Conservation (phyloP, 768 basidiomycete genomes). For the Collybiopsis luxurians region DNA sequence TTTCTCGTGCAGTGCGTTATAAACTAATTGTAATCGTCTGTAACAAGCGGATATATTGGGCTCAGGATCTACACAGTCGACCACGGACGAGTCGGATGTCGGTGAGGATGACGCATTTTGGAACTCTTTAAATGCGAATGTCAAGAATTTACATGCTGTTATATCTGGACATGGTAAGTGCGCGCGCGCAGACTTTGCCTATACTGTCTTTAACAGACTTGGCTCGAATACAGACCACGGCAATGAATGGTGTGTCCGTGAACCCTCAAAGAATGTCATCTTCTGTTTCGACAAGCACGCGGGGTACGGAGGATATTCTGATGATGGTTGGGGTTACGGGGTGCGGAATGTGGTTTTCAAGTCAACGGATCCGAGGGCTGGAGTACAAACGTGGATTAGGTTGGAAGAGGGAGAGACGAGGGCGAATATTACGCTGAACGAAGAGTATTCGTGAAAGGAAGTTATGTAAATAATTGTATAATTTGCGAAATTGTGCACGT, state of each 20-base stretch:
- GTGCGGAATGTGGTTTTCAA: constrained; percentile 61
- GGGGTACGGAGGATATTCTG: constrained; percentile 39
- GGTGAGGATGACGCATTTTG: constrained; percentile 62
- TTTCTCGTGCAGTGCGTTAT: too few relatives aligned
- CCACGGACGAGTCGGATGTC: constrained; percentile 28
- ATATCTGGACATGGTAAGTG: constrained; percentile 67
- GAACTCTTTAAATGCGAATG: constrained; percentile 52
- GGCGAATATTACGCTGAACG: constrained; percentile 51
- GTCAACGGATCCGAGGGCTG: constrained; percentile 40
- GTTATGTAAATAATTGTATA: neutral
- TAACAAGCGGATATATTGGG: constrained; percentile 48
- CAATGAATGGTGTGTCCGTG: constrained; percentile 76
- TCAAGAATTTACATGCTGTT: constrained; percentile 65
- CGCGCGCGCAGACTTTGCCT: neutral
- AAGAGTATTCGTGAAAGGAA: constrained; percentile 26
- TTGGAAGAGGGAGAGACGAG: constrained; percentile 57
- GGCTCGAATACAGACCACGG: constrained; percentile 58
- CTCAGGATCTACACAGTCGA: constrained; percentile 60
- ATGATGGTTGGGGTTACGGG: constrained; percentile 33
- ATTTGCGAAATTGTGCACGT: too few relatives aligned
- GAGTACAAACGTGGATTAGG: constrained; percentile 63
- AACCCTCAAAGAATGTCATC: constrained; percentile 56
- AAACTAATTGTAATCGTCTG: neutral
- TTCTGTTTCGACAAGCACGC: constrained; percentile 82
- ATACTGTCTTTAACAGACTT: neutral